These are phyloP conservation scores for Hypoxylon trugodes DNA, from an alignment of 495 filamentous ascomycete species.

Conservation along the genomic window DNA sequence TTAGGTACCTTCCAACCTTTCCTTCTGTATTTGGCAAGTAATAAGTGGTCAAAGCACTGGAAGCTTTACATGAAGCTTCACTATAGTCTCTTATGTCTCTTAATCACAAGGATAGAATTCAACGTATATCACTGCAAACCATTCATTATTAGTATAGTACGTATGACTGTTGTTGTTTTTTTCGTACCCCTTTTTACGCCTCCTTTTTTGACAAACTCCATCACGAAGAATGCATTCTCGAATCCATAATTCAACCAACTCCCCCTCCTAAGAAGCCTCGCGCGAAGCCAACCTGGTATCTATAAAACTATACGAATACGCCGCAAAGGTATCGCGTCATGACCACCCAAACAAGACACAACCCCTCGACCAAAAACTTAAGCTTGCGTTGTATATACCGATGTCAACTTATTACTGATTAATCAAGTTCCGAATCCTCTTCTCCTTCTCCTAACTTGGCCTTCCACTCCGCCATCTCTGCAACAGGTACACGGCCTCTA, in stretches of 20 bases:
- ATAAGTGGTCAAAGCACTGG: conserved; percentile 1
- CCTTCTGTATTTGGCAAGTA: no score
- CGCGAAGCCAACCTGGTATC: conserved; percentile 20
- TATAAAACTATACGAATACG: conserved; percentile 12
- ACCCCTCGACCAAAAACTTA: conserved; percentile 17
- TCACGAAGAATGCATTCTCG: conserved; percentile 22
- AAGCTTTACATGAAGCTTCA: no score
- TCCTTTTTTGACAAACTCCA: conserved; percentile 6
- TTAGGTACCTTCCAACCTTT: no score
- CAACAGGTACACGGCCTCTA: conserved; percentile 75
- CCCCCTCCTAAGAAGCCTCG: neutral
- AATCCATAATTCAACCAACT: conserved; percentile 23
- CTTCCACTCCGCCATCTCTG: conserved; percentile 63
- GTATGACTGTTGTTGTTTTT: conserved; percentile 4
- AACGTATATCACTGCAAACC: no score
- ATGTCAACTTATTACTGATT: conserved; percentile 16
- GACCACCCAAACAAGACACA: conserved; percentile 31
- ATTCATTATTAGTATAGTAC: conserved; percentile 11
- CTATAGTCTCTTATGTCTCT: no score
- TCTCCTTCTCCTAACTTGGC: conserved; percentile 46
- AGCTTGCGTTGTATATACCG: conserved; percentile 4
- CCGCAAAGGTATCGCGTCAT: conserved; percentile 10
- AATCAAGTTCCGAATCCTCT: conserved; percentile 45
- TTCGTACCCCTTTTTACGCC: neutral
- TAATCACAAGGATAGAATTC: no score